These are phyloP conservation scores for Camelina laxa DNA, from an alignment of 345 rosid genomes.

Conservation along the genomic window DNA sequence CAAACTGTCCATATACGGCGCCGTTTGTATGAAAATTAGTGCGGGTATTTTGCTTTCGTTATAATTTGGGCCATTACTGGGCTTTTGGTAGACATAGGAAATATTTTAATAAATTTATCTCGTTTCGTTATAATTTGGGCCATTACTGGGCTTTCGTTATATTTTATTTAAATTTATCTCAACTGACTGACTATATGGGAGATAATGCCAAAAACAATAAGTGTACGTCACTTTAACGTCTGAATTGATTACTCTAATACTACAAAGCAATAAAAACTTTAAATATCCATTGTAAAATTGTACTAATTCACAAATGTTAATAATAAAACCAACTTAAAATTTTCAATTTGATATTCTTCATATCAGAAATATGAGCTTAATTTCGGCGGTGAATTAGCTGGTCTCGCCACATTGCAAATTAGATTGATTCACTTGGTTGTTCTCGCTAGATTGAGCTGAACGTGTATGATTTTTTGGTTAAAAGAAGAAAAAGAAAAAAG, in stretches of 20 bases:
- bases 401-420: no score
- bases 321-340: background rate
- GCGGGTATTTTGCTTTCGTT: background rate
- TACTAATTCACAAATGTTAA: background rate
- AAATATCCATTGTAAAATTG: background rate
- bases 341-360: no score
- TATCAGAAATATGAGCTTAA: no score
- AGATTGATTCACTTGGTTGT: no score
- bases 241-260: background rate
- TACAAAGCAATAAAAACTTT: background rate
- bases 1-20: background rate
- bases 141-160: no score
- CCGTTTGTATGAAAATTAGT: background rate
- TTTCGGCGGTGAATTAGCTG: no score
- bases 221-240: background rate
- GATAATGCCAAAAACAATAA: conserved; percentile 3
- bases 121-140: no score
- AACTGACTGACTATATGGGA: background rate
- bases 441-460: no score
- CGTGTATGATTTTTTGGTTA: no score
- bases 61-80: background rate
- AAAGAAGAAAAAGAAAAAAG: no score
- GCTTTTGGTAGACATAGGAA: background rate
- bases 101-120: no score
- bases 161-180: no score